These are phyloP conservation scores for Triticum urartu DNA, from an alignment of 176 grass and related monocot species.

Conservation along the genomic window DNA sequence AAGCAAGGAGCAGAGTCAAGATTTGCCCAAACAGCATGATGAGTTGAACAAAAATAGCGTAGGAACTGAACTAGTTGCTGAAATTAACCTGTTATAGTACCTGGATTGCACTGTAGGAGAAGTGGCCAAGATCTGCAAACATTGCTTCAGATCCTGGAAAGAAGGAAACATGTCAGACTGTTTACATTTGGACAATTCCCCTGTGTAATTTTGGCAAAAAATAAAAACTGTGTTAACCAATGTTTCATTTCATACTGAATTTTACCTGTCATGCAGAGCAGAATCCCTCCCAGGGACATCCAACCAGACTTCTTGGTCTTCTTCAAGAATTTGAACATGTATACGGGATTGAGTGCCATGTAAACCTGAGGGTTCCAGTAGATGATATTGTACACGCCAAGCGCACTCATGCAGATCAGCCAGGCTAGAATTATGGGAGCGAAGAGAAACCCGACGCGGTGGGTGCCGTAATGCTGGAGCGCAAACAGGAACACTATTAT, in stretches of 20 bases:
- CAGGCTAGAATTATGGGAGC: slow-evolving; percentile 80
- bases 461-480: slow-evolving; percentile 93
- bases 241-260: background rate
- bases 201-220: no score
- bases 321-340: slow-evolving; percentile 86
- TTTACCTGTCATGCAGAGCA: slow-evolving; percentile 94
- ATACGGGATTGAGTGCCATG: slow-evolving; percentile 57
- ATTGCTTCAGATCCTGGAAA: slow-evolving; percentile 93
- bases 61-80: background rate
- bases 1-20: background rate
- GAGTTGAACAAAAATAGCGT: background rate
- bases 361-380: slow-evolving; percentile 80
- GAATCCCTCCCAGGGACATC: slow-evolving; percentile 94
- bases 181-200: background rate
- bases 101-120: slow-evolving; percentile 94
- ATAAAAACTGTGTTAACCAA: no score
- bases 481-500: slow-evolving; percentile 80
- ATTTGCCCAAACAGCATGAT: background rate
- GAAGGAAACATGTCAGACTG: background rate
- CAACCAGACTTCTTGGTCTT: slow-evolving; percentile 93
- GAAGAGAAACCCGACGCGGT: slow-evolving; percentile 79
- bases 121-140: slow-evolving; percentile 98
- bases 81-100: slow-evolving; percentile 23
- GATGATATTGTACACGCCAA: slow-evolving; percentile 88
- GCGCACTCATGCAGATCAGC: slow-evolving; percentile 71